Percentiles rank a stretch among this genome's conserved stretches.
Conservation (phyloP, 495 filamentous ascomycete species). For the Cercophora sp. region DNA sequence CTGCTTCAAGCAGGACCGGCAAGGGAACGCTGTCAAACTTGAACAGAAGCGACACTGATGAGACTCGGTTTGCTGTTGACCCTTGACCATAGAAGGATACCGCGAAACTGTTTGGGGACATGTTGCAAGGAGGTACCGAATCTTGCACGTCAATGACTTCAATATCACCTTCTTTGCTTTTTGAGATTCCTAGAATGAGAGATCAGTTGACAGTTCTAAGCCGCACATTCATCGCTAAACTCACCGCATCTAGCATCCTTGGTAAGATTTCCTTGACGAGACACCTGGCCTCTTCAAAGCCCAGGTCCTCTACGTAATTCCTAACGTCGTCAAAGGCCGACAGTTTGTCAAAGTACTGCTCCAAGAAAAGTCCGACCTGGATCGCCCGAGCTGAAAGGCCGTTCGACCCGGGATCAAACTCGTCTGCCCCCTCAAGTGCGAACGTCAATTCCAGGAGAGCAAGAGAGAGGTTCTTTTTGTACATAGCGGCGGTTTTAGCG, state of each 20-base stretch:
- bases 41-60: conserved; percentile 31
- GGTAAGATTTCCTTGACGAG: conserved; percentile 27
- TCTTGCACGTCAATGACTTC: conserved; percentile 23
- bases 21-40: conserved; percentile 17
- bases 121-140: conserved; percentile 31
- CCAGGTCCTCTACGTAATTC: conserved; percentile 27
- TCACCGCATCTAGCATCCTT: conserved; percentile 22
- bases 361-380: conserved; percentile 29
- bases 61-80: conserved; percentile 16
- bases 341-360: conserved; percentile 30
- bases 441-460: conserved; percentile 25
- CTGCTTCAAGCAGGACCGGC: conserved; percentile 31
- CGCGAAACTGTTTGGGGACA: conserved; percentile 30
- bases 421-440: conserved; percentile 8
- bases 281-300: conserved; percentile 25
- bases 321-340: conserved; percentile 35
- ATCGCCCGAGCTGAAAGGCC: conserved; percentile 25
- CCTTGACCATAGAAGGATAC: conserved; percentile 19
- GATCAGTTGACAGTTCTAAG: neutral
- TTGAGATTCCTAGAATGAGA: conserved; percentile 12
- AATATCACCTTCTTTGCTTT: conserved; percentile 18
- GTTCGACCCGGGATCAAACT: conserved; percentile 4
- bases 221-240: neutral
- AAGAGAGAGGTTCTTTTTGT: conserved; percentile 31
- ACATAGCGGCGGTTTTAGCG: conserved; percentile 24